Evolutionary conservation across 2,329 filamentous ascomycete species (phyloP).

Genomic region (Graphiopsis chlorocephala): DNA sequence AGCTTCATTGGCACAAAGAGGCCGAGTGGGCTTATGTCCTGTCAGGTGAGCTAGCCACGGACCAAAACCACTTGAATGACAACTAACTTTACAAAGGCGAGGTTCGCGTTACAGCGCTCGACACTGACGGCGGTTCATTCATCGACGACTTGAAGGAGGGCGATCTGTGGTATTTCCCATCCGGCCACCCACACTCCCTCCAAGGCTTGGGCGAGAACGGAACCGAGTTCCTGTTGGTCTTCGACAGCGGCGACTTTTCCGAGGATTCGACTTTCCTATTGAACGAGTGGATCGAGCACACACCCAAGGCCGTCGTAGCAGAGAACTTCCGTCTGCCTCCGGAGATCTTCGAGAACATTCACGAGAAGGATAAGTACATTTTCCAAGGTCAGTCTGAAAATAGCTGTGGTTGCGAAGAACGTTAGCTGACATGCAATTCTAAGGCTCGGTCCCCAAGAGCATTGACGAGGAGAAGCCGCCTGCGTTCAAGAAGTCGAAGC

Average conservation of each 20-base stretch:
- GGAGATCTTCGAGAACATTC: slow-evolving; percentile 67
- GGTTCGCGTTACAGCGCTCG: slow-evolving; percentile 69
- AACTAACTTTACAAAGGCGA: slow-evolving; percentile 45
- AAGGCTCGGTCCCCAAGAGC: slow-evolving; percentile 56
- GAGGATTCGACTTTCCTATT: slow-evolving; percentile 70
- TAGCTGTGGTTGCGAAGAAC: background rate
- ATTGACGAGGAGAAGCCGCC: slow-evolving; percentile 65
- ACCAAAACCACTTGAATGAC: background rate
- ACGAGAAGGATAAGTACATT: slow-evolving; percentile 69
- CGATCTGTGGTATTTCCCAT: slow-evolving; percentile 79
- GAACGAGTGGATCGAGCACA: slow-evolving; percentile 72
- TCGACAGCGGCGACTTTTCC: slow-evolving; percentile 58
- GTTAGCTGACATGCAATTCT: background rate
- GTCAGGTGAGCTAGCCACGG: background rate
- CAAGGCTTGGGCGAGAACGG: slow-evolving; percentile 68
- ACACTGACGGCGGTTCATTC: slow-evolving; percentile 73
- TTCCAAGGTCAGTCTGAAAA: slow-evolving; percentile 54
- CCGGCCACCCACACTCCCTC: slow-evolving; percentile 72
- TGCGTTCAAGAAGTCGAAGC: slow-evolving; percentile 64
- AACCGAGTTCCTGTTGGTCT: slow-evolving; percentile 62
- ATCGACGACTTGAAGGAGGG: slow-evolving; percentile 74
- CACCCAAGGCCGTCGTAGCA: slow-evolving; percentile 66
- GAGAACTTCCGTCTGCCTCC: slow-evolving; percentile 74
- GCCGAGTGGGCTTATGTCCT: slow-evolving; percentile 77
- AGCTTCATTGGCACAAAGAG: slow-evolving; percentile 79